Evolutionary conservation across 805 yeast genomes (phyloP).

Genomic region (Zygosaccharomyces rouxii): DNA sequence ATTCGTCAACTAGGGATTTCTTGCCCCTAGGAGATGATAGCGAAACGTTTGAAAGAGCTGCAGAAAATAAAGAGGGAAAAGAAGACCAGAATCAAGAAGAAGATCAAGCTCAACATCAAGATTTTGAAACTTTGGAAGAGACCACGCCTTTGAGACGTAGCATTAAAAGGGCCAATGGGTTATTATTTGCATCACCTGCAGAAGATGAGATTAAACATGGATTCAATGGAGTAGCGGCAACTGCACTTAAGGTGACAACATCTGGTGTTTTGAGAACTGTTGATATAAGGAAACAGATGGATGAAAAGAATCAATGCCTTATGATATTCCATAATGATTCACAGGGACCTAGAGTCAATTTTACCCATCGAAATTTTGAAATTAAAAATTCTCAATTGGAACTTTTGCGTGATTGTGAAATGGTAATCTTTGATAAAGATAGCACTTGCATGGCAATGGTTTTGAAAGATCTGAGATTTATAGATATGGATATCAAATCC

Average conservation of each 20-base stretch:
- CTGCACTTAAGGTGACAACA: constrained; percentile 4
- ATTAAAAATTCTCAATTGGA: constrained; percentile 18
- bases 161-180: constrained; percentile 11
- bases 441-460: constrained; percentile 17
- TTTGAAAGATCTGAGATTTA: constrained; percentile 11
- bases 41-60: not conserved
- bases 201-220: constrained; percentile 1
- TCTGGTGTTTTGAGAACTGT: constrained; percentile 14
- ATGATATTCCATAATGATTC: constrained; percentile 15
- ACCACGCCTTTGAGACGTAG: constrained; percentile 16
- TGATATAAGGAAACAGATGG: constrained; percentile 3
- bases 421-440: constrained; percentile 16
- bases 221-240: not conserved
- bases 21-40: constrained; percentile 8
- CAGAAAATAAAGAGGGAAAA: not conserved
- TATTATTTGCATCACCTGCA: constrained; percentile 17
- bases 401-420: constrained; percentile 19
- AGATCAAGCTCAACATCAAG: constrained; percentile 2
- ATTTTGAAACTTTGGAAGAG: constrained; percentile 11
- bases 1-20: constrained; percentile 14
- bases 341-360: constrained; percentile 14
- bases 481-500: constrained; percentile 9
- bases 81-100: not conserved
- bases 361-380: constrained; percentile 13
- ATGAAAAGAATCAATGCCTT: constrained; percentile 9